phyloP scores from a whole-genome alignment of 495 filamentous ascomycete species.

The Lasiosphaeria ovina region DNA sequence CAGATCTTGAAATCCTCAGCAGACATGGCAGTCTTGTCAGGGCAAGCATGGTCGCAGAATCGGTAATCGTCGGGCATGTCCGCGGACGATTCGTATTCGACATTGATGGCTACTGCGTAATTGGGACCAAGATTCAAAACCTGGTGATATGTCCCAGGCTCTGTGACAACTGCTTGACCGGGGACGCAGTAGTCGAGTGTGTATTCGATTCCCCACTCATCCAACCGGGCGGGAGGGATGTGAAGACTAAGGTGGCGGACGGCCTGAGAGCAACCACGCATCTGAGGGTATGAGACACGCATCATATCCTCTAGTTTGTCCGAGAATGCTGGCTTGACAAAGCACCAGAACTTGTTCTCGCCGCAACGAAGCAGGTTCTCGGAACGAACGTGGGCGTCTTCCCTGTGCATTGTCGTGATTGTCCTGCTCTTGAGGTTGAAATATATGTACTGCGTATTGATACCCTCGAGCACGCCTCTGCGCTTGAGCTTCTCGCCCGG shows the following conservation, averaged over 20 bases:
- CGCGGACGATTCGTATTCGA: conserved; percentile 34
- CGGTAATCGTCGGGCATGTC: conserved; percentile 27
- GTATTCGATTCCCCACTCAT: conserved; percentile 36
- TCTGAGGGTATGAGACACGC: conserved; percentile 25
- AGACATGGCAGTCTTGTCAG: conserved; percentile 30
- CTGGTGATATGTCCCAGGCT: conserved; percentile 36
- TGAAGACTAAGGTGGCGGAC: conserved; percentile 35
- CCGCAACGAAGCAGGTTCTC: conserved; percentile 35
- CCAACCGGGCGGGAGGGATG: conserved; percentile 29
- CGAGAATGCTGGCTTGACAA: conserved; percentile 29
- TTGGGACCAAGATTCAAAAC: conserved; percentile 36
- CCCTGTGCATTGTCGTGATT: conserved; percentile 35
- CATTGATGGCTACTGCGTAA: conserved; percentile 34
- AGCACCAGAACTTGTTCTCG: conserved; percentile 37
- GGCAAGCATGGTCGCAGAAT: conserved; percentile 30
- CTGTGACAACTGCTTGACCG: conserved; percentile 34
- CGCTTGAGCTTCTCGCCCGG: conserved; percentile 32
- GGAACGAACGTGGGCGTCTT: conserved; percentile 35
- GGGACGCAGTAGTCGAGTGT: conserved; percentile 35
- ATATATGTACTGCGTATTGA: conserved; percentile 37
- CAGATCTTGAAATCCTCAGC: conserved; percentile 29
- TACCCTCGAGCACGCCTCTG: conserved; percentile 32
- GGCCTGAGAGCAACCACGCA: conserved; percentile 33
- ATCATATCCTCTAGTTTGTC: conserved; percentile 27
- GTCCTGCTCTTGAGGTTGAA: conserved; percentile 35